phyloP scores from a whole-genome alignment of 805 yeast genomes.

The Zygosaccharomyces pseudorouxii region DNA sequence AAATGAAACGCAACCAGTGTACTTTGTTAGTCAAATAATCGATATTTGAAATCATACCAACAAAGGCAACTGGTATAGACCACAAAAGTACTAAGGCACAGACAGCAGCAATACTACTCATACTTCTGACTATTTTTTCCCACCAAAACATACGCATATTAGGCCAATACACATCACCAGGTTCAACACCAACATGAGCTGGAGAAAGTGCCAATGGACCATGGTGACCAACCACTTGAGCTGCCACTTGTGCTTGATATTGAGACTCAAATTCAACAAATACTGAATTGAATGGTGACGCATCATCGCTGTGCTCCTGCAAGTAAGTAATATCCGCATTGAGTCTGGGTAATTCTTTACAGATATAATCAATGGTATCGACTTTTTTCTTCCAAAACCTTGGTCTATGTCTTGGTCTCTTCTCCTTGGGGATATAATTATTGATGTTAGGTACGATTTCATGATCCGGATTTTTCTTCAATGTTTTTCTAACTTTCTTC shows the following conservation, averaged over 20 bases:
- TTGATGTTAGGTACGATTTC: slow-evolving; percentile 43
- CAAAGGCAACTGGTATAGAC: slow-evolving; percentile 77
- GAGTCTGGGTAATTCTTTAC: slow-evolving; percentile 51
- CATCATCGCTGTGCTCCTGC: slow-evolving; percentile 46
- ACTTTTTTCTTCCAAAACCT: slow-evolving; percentile 52
- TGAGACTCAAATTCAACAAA: slow-evolving; percentile 77
- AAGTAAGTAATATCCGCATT: slow-evolving; percentile 52
- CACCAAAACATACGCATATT: slow-evolving; percentile 78
- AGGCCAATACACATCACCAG: slow-evolving; percentile 61
- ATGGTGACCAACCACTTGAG: slow-evolving; percentile 59
- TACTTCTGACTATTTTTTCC: slow-evolving; percentile 57
- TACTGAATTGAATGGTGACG: slow-evolving; percentile 69
- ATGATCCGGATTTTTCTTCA: slow-evolving; percentile 50
- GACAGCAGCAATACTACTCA: slow-evolving; percentile 50
- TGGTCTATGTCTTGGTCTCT: slow-evolving; percentile 57
- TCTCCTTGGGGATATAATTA: slow-evolving; percentile 57
- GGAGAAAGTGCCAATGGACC: slow-evolving; percentile 61
- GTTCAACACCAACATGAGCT: slow-evolving; percentile 56
- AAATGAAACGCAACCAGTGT: slow-evolving; percentile 52
- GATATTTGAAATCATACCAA: slow-evolving; percentile 67
- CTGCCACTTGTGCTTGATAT: slow-evolving; percentile 69
- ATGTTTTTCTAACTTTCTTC: slow-evolving; percentile 58
- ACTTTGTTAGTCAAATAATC: slow-evolving; percentile 55
- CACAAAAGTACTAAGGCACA: slow-evolving; percentile 56
- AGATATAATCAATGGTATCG: slow-evolving; percentile 56